Conservation (phyloP, 306 rosid genomes). For the Trifolium subterraneum region DNA sequence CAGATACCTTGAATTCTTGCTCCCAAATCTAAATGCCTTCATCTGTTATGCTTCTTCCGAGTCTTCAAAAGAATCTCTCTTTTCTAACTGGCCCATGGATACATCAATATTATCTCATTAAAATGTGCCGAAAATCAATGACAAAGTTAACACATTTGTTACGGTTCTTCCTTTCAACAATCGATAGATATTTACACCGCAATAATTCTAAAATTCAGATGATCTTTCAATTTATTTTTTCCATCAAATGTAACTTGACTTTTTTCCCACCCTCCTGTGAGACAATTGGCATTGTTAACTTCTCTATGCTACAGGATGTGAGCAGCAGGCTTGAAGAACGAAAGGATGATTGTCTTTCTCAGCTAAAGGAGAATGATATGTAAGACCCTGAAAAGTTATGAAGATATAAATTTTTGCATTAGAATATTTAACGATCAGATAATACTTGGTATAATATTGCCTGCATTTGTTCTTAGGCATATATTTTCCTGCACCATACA, state of each 20-base stretch:
- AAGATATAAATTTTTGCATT: not conserved
- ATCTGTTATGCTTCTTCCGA: constrained; percentile 1
- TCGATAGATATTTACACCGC: not conserved
- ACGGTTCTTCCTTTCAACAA: constrained; percentile 28
- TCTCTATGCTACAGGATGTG: constrained; percentile 70
- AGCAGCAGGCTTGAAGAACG: constrained; percentile 93
- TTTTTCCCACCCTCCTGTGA: not conserved
- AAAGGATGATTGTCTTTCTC: constrained; percentile 86
- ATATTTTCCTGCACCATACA: constrained; percentile 1
- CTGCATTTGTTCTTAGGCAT: not conserved
- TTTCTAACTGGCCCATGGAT: constrained; percentile 24
- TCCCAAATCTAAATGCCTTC: constrained; percentile 30
- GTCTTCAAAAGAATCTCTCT: constrained; percentile 19
- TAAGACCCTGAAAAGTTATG: constrained; percentile 56
- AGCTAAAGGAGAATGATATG: constrained; percentile 95
- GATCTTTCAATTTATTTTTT: constrained; percentile 9
- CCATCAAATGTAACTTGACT: constrained; percentile 13
- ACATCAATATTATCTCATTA: not conserved
- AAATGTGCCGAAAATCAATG: constrained; percentile 23
- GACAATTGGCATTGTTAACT: constrained; percentile 36
- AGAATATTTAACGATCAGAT: not conserved
- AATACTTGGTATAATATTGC: constrained; percentile 6
- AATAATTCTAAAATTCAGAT: constrained; percentile 22
- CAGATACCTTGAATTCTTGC: constrained; percentile 10
- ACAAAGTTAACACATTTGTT: constrained; percentile 12